Percentiles rank a stretch among this genome's conserved stretches.
Evolutionary conservation across 2,329 filamentous ascomycete genomes (phyloP).

Genomic region (Alternaria alternata): DNA sequence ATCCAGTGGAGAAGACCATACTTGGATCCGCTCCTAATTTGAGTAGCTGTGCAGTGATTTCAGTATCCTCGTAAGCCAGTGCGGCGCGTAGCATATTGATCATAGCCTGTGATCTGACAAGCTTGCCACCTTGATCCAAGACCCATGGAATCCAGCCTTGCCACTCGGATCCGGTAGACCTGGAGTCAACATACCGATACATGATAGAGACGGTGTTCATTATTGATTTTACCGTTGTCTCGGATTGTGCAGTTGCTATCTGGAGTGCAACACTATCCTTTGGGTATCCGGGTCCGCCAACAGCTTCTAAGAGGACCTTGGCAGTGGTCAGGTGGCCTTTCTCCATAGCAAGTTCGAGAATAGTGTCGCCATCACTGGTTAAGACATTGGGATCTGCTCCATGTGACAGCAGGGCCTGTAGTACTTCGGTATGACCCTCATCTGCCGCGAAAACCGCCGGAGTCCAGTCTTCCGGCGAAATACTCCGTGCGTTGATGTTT

Average conservation of each 20-base stretch:
- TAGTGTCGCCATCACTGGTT: slow-evolving; percentile 6
- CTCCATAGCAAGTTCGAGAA: slow-evolving; percentile 24
- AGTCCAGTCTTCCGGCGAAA: slow-evolving; percentile 15
- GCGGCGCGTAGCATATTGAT: slow-evolving; percentile 26
- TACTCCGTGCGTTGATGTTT: slow-evolving; percentile 21
- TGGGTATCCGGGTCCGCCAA: slow-evolving; percentile 28
- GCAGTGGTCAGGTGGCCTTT: slow-evolving; percentile 18
- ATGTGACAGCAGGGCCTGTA: slow-evolving; percentile 19
- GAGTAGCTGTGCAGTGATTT: slow-evolving; percentile 22
- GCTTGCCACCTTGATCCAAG: slow-evolving; percentile 24
- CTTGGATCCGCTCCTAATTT: slow-evolving; percentile 25
- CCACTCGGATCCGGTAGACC: background rate
- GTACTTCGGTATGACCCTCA: slow-evolving; percentile 16
- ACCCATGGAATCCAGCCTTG: slow-evolving; percentile 33
- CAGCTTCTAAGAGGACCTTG: slow-evolving; percentile 21
- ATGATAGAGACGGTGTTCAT: slow-evolving; percentile 22
- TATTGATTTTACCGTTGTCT: slow-evolving; percentile 18
- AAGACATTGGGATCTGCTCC: slow-evolving; percentile 20
- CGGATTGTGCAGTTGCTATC: slow-evolving; percentile 24
- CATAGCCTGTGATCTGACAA: slow-evolving; percentile 24
- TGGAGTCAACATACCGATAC: slow-evolving; percentile 15
- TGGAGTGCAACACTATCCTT: slow-evolving; percentile 29
- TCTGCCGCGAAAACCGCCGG: slow-evolving; percentile 27
- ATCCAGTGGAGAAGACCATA: slow-evolving; percentile 14
- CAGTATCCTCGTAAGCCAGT: slow-evolving; percentile 16